These are phyloP conservation scores for Plantago elongata DNA, from an alignment of 257 asterid genomes.

Conservation along the genomic window DNA sequence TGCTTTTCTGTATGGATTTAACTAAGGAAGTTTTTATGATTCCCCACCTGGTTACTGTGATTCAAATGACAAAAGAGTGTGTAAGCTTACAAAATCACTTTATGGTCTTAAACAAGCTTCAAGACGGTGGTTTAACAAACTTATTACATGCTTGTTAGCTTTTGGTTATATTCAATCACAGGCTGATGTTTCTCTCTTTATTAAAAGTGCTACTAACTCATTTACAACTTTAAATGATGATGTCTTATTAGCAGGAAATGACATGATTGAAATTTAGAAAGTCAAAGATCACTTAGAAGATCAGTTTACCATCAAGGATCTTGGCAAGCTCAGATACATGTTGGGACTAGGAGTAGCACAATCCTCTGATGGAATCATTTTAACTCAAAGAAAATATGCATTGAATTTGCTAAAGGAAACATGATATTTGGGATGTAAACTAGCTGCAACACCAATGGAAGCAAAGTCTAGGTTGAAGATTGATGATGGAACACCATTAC, in stretches of 20 bases:
- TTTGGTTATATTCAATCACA: background rate
- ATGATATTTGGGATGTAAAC: background rate
- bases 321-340: background rate
- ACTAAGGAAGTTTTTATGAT: background rate
- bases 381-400: background rate
- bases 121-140: background rate
- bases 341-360: background rate
- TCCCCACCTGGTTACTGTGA: background rate
- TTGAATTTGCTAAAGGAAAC: background rate
- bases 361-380: background rate
- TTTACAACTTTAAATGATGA: background rate
- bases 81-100: background rate
- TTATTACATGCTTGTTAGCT: background rate
- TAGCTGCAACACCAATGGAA: background rate
- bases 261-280: background rate
- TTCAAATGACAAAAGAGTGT: background rate
- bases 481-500: background rate
- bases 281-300: background rate
- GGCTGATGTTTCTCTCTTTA: background rate
- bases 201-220: background rate
- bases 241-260: background rate
- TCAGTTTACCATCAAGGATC: background rate
- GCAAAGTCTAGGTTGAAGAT: background rate
- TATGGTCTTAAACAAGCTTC: background rate
- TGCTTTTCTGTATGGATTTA: background rate